These are phyloP conservation scores for Biscogniauxia marginata DNA, from an alignment of 2,329 filamentous ascomycete species.

Conservation along the genomic window DNA sequence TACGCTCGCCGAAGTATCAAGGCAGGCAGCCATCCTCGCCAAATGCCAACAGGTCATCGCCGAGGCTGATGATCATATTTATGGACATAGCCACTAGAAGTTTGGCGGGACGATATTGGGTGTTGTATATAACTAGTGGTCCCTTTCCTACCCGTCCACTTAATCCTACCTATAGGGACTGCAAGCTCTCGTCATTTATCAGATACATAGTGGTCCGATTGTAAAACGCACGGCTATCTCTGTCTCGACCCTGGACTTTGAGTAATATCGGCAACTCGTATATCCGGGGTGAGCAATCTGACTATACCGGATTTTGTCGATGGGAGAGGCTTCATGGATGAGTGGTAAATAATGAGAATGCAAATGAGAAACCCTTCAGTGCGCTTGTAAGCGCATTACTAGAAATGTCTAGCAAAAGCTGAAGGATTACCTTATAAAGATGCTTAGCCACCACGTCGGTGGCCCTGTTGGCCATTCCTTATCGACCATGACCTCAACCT, in stretches of 20 bases:
- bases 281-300: not conserved
- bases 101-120: not conserved
- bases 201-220: not conserved
- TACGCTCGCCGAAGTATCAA: constrained; percentile 72
- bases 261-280: not conserved
- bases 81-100: constrained; percentile 30
- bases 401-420: not conserved
- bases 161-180: constrained; percentile 2
- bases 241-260: not conserved
- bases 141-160: constrained; percentile 2
- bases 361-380: not conserved
- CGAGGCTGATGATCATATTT: constrained; percentile 25
- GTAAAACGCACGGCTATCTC: not conserved
- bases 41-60: constrained; percentile 64
- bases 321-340: not conserved
- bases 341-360: not conserved
- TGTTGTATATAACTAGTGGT: constrained; percentile 6
- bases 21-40: constrained; percentile 73
- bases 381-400: not conserved
- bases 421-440: not conserved
- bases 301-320: not conserved
- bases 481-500: not conserved
- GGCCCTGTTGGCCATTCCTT: not conserved
- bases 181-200: not conserved
- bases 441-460: not conserved